Evolutionary conservation across 371 early-diverging fungal genomes (phyloP).

Genomic region (Nematocida ironsii): DNA sequence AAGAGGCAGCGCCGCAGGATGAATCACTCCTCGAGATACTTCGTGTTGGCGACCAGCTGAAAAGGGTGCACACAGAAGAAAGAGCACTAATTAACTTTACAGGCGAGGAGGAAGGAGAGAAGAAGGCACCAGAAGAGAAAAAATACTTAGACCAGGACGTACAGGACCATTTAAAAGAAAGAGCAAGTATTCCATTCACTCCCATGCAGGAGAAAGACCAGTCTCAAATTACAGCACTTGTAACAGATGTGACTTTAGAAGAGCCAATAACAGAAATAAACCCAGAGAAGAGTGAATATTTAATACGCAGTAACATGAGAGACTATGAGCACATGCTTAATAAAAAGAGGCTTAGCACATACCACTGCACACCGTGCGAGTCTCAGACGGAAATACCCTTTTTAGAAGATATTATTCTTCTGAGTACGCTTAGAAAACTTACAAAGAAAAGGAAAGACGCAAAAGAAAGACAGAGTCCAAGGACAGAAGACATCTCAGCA

Average conservation of each 20-base stretch:
- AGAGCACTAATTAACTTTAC: conserved; percentile 43
- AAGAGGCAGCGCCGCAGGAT: conserved; percentile 15
- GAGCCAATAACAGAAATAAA: conserved; percentile 9
- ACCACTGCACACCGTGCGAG: conserved; percentile 41
- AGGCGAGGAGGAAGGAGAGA: conserved; percentile 48
- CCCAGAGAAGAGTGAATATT: conserved; percentile 16
- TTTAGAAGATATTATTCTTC: conserved; percentile 29
- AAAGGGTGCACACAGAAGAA: conserved; percentile 1
- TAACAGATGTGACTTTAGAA: conserved; percentile 9
- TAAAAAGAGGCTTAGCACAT: conserved; percentile 28
- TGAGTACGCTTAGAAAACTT: conserved; percentile 15
- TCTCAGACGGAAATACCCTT: conserved; percentile 26
- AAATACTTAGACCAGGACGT: conserved; percentile 55
- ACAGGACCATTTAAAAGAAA: conserved; percentile 28
- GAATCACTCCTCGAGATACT: conserved; percentile 48
- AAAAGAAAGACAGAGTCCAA: neutral
- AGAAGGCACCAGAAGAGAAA: conserved; percentile 37
- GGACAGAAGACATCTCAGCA: neutral
- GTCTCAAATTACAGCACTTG: neutral
- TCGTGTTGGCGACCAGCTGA: conserved; percentile 31
- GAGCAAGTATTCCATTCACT: neutral
- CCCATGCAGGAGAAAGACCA: neutral
- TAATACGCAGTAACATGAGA: conserved; percentile 10
- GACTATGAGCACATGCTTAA: conserved; percentile 56
- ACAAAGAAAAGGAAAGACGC: neutral